A percentile compares a stretch with the other conserved stretches of the same genome.
Conservation (phyloP, 1,139 yeast species). For the Yamadazyma songkhlaensis region DNA sequence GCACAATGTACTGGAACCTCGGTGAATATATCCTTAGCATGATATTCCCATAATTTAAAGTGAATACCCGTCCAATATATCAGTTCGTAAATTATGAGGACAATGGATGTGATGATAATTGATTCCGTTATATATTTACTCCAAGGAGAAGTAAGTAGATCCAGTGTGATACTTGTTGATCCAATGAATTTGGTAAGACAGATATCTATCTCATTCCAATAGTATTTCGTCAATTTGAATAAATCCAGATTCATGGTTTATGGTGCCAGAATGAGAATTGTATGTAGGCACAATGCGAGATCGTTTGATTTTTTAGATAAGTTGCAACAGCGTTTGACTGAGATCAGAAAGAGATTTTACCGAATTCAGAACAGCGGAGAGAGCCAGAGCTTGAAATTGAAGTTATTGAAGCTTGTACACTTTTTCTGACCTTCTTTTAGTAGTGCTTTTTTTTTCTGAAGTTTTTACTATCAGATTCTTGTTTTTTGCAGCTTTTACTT, state of each 20-base stretch:
- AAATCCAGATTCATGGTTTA: conserved; percentile 2
- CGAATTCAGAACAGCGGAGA: no score
- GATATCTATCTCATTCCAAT: conserved; percentile 2
- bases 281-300: no score
- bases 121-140: conserved; percentile 41
- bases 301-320: background rate
- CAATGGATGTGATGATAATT: conserved; percentile 13
- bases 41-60: conserved; percentile 53
- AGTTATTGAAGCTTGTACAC: no score
- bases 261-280: no score
- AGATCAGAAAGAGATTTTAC: no score
- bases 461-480: conserved; percentile 1
- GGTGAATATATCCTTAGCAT: conserved; percentile 63
- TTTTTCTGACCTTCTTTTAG: no score
- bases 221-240: conserved; percentile 1
- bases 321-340: no score
- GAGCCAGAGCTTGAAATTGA: no score
- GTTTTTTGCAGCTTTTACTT: conserved; percentile 5
- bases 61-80: conserved; percentile 50
- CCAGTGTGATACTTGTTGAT: conserved; percentile 9
- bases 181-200: conserved; percentile 1
- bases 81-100: conserved; percentile 43
- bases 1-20: conserved; percentile 80
- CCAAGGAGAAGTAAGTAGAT: conserved; percentile 17
- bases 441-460: no score